These are phyloP conservation scores for Xanthoconium stramineum DNA, from an alignment of 768 basidiomycete species.

Conservation along the genomic window DNA sequence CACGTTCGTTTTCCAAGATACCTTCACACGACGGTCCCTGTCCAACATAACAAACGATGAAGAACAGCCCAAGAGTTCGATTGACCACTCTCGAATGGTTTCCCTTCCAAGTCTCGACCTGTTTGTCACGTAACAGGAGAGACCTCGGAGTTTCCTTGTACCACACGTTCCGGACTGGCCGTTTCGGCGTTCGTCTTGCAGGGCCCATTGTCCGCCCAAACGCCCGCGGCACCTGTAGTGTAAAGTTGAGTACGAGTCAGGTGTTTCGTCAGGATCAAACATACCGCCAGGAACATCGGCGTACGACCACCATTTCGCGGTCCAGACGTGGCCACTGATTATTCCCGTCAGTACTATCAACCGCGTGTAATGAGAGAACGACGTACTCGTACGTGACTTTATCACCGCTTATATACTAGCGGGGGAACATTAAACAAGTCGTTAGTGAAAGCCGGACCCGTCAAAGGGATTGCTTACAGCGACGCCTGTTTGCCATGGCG, in stretches of 20 bases:
- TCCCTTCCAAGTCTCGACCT: constrained; percentile 2
- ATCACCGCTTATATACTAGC: too few species aligned
- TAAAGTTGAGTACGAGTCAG: neutral
- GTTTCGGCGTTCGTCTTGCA: constrained; percentile 4
- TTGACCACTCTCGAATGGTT: too few species aligned
- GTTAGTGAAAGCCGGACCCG: too few species aligned
- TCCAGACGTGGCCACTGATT: constrained; percentile 48
- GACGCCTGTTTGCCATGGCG: constrained; percentile 40
- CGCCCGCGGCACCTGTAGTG: constrained; percentile 13
- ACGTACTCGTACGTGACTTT: constrained; percentile 43
- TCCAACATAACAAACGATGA: too few species aligned
- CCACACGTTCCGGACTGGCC: neutral
- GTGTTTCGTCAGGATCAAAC: constrained; percentile 1
- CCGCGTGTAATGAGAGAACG: too few species aligned
- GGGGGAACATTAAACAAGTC: too few species aligned
- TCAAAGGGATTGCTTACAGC: constrained; percentile 31
- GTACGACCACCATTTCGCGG: constrained; percentile 47
- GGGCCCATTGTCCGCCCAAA: constrained; percentile 13
- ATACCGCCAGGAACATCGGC: constrained; percentile 36
- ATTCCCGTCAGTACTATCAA: neutral
- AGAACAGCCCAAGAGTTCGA: too few species aligned
- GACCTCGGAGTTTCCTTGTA: constrained; percentile 2
- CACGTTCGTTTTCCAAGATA: too few species aligned
- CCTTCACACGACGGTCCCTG: too few species aligned
- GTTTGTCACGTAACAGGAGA: neutral